These are phyloP conservation scores for Aureobasidium uvarum DNA, from an alignment of 2,329 filamentous ascomycete genomes.

Conservation along the genomic window DNA sequence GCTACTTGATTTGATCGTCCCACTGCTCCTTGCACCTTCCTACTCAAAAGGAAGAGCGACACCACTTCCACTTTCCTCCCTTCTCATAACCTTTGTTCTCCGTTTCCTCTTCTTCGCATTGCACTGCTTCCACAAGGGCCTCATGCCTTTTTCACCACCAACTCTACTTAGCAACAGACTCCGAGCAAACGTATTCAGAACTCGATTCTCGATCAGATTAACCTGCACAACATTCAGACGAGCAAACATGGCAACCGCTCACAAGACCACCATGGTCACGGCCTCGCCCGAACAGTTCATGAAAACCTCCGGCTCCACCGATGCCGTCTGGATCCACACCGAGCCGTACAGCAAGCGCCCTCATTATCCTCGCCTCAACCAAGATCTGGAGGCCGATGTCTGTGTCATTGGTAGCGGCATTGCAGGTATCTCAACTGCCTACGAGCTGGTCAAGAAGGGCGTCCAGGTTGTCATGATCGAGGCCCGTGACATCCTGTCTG, in stretches of 20 bases:
- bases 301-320: conserved; percentile 51
- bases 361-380: conserved; percentile 45
- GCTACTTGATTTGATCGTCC: background rate
- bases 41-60: background rate
- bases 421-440: conserved; percentile 52
- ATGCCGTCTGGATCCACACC: conserved; percentile 55
- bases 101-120: background rate
- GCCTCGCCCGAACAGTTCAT: conserved; percentile 39
- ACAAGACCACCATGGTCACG: conserved; percentile 23
- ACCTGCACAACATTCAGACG: conserved; percentile 11
- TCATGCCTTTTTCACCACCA: conserved; percentile 20
- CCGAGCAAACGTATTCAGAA: conserved; percentile 9
- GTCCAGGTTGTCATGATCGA: conserved; percentile 54
- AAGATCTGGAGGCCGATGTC: conserved; percentile 50
- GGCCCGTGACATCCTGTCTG: conserved; percentile 54
- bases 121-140: background rate
- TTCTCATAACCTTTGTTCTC: background rate
- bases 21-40: background rate
- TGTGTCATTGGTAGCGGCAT: conserved; percentile 56
- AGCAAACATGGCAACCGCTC: conserved; percentile 29
- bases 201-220: conserved; percentile 5
- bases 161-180: conserved; percentile 3
- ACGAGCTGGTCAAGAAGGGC: conserved; percentile 54
- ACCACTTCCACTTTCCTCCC: background rate
- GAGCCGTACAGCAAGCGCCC: conserved; percentile 49